Conservation (phyloP, 768 basidiomycete genomes). For the Leccinum longicurvipes region DNA sequence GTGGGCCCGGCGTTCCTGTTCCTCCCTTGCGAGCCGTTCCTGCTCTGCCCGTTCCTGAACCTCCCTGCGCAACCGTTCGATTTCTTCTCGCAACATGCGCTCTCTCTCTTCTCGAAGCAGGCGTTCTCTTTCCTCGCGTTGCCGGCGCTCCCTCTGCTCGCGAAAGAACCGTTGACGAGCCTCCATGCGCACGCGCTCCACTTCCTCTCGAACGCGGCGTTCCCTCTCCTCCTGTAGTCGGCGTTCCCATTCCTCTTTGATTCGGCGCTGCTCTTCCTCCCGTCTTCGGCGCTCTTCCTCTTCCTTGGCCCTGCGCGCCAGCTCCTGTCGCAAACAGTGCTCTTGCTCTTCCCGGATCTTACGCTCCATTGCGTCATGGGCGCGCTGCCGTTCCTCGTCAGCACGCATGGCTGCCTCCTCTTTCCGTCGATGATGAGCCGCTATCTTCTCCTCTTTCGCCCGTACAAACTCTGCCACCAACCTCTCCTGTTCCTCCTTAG, state of each 20-base stretch:
- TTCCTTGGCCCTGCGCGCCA: constrained; percentile 13
- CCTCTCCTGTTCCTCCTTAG: constrained; percentile 10
- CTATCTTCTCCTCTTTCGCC: constrained; percentile 1
- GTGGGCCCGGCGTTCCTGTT: constrained; percentile 20
- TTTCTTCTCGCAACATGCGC: constrained; percentile 13
- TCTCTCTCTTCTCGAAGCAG: constrained; percentile 7
- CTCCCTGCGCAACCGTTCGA: constrained; percentile 9
- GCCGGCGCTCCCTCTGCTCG: background rate
- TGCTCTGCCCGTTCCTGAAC: constrained; percentile 5
- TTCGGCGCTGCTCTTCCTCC: background rate
- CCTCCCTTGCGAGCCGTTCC: constrained; percentile 19
- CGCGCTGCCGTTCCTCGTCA: constrained; percentile 15
- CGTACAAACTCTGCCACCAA: constrained; percentile 22
- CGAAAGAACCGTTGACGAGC: background rate
- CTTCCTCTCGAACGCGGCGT: constrained; percentile 8
- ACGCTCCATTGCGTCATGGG: constrained; percentile 24
- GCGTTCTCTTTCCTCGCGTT: constrained; percentile 11
- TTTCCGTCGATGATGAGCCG: constrained; percentile 2
- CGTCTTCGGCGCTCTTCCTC: constrained; percentile 7
- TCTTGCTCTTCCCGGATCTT: constrained; percentile 23
- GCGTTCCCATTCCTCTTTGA: constrained; percentile 11
- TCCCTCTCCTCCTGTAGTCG: constrained; percentile 3
- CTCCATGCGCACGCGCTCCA: background rate
- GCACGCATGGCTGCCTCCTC: constrained; percentile 16
- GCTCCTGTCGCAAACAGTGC: constrained; percentile 1